Percentiles rank a stretch among this genome's conserved stretches.
phyloP scores from a whole-genome alignment of 768 basidiomycete genomes.

The Tricholoma bakamatsutake region DNA sequence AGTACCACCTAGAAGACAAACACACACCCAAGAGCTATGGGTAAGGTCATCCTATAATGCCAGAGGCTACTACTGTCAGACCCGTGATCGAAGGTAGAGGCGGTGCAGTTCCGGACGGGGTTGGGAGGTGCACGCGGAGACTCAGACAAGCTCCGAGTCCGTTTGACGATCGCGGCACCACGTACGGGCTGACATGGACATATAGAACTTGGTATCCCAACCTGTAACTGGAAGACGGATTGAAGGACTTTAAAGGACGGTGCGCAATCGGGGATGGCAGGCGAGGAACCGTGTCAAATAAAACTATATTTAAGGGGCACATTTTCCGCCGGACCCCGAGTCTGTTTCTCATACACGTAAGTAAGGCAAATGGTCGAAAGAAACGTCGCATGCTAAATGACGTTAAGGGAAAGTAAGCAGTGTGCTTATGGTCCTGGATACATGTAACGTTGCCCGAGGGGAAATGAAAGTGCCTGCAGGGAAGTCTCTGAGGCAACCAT shows the following conservation, averaged over 20 bases:
- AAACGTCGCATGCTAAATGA: constrained; percentile 53
- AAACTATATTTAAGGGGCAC: constrained; percentile 73
- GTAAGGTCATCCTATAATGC: too few relatives aligned
- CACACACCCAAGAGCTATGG: constrained; percentile 77
- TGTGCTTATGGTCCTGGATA: too few relatives aligned
- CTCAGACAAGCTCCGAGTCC: constrained; percentile 76
- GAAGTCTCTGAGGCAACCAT: constrained; percentile 68
- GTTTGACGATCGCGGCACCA: constrained; percentile 42
- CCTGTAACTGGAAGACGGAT: constrained; percentile 73
- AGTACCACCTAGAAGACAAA: constrained; percentile 69
- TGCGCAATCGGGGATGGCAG: constrained; percentile 84
- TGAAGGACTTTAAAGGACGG: constrained; percentile 78
- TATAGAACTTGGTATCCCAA: constrained; percentile 54
- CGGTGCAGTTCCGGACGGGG: constrained; percentile 39
- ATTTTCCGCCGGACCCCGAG: constrained; percentile 70
- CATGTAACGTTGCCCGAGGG: constrained; percentile 71
- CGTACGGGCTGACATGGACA: constrained; percentile 62
- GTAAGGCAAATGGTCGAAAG: constrained; percentile 65
- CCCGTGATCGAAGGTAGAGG: constrained; percentile 55
- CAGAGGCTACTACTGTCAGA: constrained; percentile 28
- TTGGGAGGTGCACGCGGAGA: constrained; percentile 54
- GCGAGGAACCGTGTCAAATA: constrained; percentile 50
- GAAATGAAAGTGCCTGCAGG: constrained; percentile 69
- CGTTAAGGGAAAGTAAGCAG: constrained; percentile 3
- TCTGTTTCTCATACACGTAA: constrained; percentile 62